These are phyloP conservation scores for Paecilomyces variotii DNA, from an alignment of 2,329 filamentous ascomycete species.

Conservation along the genomic window DNA sequence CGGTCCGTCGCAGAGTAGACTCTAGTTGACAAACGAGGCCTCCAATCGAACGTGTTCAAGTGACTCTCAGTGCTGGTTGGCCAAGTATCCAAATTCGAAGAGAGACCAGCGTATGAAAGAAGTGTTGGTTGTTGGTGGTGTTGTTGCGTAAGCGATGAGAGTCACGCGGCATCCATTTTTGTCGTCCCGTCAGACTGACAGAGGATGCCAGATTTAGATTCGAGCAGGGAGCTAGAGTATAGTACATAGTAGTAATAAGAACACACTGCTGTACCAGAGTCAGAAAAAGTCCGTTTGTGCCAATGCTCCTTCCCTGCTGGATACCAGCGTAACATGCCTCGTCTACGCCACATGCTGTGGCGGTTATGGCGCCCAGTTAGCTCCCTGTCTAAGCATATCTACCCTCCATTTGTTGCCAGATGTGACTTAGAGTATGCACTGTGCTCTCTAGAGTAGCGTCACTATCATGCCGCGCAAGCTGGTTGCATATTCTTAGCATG, in stretches of 20 bases:
- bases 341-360: not conserved
- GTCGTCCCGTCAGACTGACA: not conserved
- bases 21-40: not conserved
- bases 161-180: not conserved
- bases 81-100: not conserved
- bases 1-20: not conserved
- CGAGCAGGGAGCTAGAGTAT: not conserved
- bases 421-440: too few relatives aligned
- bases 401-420: too few relatives aligned
- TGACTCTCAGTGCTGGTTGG: not conserved
- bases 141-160: not conserved
- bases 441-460: too few relatives aligned
- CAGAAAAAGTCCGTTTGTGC: too few relatives aligned
- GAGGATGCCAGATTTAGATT: not conserved
- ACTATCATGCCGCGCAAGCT: not conserved
- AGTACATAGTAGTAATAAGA: too few relatives aligned
- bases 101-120: not conserved
- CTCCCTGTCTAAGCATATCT: too few relatives aligned
- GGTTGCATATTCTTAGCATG: not conserved
- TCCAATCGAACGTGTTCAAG: not conserved
- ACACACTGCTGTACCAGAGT: too few relatives aligned
- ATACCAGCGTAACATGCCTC: not conserved
- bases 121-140: not conserved
- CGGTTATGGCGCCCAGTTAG: not conserved
- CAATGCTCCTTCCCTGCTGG: too few relatives aligned